Percentiles rank a stretch among this genome's conserved stretches.
Conservation (phyloP, 1,139 yeast genomes). For the Geotrichum cucujoidarum region DNA sequence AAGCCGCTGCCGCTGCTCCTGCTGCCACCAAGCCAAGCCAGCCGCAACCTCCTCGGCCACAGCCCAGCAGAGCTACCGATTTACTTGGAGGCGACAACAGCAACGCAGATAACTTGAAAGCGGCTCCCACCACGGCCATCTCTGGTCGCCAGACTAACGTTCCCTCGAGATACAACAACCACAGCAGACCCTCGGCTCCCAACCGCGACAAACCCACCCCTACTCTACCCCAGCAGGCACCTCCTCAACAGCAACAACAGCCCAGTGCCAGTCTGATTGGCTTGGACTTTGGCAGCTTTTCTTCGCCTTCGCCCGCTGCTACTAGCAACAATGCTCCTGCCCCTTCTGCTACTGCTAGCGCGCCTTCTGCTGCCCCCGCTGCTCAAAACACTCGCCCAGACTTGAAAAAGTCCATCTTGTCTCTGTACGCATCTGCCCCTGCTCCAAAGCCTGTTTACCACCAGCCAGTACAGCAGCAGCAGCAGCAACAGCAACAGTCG, state of each 20-base stretch:
- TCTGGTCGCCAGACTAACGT: too few relatives aligned
- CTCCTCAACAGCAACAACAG: neutral
- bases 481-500: neutral
- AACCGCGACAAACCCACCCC: too few relatives aligned
- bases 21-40: neutral
- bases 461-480: conserved; percentile 12
- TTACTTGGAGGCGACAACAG: conserved; percentile 2
- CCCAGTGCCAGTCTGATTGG: conserved; percentile 18
- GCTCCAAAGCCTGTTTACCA: conserved; percentile 6
- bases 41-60: too few relatives aligned
- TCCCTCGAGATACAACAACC: too few relatives aligned
- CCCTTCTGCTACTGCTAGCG: conserved; percentile 23
- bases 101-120: neutral
- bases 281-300: conserved; percentile 18
- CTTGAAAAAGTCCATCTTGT: conserved; percentile 81
- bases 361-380: conserved; percentile 22
- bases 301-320: conserved; percentile 12
- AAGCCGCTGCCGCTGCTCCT: neutral
- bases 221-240: conserved; percentile 4
- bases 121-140: conserved; percentile 4
- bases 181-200: too few relatives aligned
- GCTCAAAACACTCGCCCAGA: conserved; percentile 49
- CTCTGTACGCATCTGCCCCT: conserved; percentile 72
- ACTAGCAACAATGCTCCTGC: conserved; percentile 9
- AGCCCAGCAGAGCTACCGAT: neutral